Evolutionary conservation across 2,329 filamentous ascomycete species (phyloP), one percentile per base, ranked within the genome.

Genomic region (Colletotrichum scovillei): DNA sequence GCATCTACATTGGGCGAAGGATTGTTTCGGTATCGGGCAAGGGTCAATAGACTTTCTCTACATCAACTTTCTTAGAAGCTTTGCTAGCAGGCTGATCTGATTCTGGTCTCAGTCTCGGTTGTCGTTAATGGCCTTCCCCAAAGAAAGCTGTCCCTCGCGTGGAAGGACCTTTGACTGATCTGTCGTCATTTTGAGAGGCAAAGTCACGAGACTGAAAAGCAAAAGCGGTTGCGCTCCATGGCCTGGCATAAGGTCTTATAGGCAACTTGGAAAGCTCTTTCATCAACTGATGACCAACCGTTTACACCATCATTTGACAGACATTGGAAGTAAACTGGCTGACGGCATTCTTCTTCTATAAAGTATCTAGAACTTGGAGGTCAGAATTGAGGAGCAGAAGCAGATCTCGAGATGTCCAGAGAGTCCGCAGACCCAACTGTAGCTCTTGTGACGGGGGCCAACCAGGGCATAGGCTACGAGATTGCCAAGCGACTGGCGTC

Each of bases 391-490:
- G 28, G 11, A 8, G 14, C 3, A 12, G 6, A 19, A 11, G 2
- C 42, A 9, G n/a, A 35, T 2, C 19, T 12, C 28, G 8, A 38
- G 2, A 73, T 73, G 71, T 57, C 71, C 19, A 53, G 19, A 7
- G n/a, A 35, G 24, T 52, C 62, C 1, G 32, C 49, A 22, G 42
- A 72, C 3, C 57, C 57, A 0, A 63, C 30, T 2, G 32, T 72
- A 6, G 72, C 69, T 2, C 68, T 74, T 11, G 72, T 74, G 4
- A 74, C 72, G 1, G 72, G 72, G 1, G 72, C 72, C n/a, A 74
- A 74, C 19, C 72, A 74, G 32, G 72, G 72, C n/a, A 74, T 72
- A 52, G 72, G 72, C 19, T 74, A 68, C 26, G 68, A 74, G 35
- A 72, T 72, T 16, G 57, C 58, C 1, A 74, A 74, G 59, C 62